Evolutionary conservation across 495 filamentous ascomycete species (phyloP), one percentile per base, ranked within the genome.

Genomic region (Penicillium chermesinum): DNA sequence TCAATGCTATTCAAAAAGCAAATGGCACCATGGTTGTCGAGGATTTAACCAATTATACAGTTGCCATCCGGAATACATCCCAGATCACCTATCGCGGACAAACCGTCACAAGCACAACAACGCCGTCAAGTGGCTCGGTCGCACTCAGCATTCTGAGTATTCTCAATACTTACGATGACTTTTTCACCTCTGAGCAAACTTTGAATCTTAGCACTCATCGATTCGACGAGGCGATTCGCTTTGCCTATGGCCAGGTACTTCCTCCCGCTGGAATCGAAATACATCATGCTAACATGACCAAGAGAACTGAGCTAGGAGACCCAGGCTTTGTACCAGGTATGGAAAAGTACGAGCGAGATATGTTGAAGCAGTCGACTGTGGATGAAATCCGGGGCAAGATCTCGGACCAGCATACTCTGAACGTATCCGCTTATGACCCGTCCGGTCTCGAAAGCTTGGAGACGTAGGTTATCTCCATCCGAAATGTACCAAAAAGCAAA

Each of bases 1-100:
- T 96, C 45, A 61, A 72, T 20, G 74, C 82, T 0, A 46, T 93
- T 17, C 79, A 84, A 57, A 61, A 63, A 1, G 58, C 67, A 1
- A 86, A 89, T 46, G 91, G 91, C 7, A 91, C 80, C 2, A 89
- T 96, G 87, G 91, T 86, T 0, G 59, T 94, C 1, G 73, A 81
- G 0, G 91, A 96, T 57, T 66, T 96, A 19, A 67, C 67, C 25
- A 80, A 78, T 42, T 96, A 95, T 59, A 66, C 74, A 0, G 73
- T 86, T 7, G 74, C 76, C 0, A 71, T 84, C 22, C 72, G 87
- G 14, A 68, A 81, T 7, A 68, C 82, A 0, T 67, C 84, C 0
- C 72, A 75, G 52, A 87, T 91, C 47, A 67, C 79, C 9, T 96
- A 93, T 58, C 75, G 85, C 0, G 82, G 77, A 17, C 88, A 78